These are phyloP conservation scores for Yamadazyma endophytica DNA, from an alignment of 805 yeast species.

Conservation along the genomic window DNA sequence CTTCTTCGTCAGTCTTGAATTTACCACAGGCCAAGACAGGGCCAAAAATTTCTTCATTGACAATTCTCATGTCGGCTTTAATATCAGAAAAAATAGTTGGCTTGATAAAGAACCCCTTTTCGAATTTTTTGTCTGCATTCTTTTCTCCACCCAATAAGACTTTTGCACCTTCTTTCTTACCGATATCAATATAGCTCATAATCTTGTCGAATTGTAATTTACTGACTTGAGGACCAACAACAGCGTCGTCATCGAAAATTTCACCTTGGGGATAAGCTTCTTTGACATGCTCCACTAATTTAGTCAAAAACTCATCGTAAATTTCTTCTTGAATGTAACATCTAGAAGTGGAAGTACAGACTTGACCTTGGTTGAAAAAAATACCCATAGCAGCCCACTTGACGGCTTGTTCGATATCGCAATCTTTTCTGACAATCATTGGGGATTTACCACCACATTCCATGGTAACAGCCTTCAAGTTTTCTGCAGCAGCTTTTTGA, in stretches of 20 bases:
- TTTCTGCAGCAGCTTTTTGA: constrained; percentile 56
- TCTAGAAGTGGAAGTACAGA: constrained; percentile 66
- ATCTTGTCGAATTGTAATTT: constrained; percentile 54
- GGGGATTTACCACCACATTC: constrained; percentile 78
- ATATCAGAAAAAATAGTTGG: constrained; percentile 79
- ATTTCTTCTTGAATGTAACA: constrained; percentile 53
- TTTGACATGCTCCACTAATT: constrained; percentile 43
- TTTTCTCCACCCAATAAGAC: constrained; percentile 39
- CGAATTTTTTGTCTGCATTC: constrained; percentile 33
- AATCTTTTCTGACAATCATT: constrained; percentile 57
- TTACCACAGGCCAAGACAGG: constrained; percentile 73
- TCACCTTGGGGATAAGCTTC: constrained; percentile 53
- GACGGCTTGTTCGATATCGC: constrained; percentile 60
- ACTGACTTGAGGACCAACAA: constrained; percentile 62
- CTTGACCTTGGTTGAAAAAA: constrained; percentile 63
- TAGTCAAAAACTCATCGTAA: constrained; percentile 48
- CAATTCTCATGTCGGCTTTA: constrained; percentile 58
- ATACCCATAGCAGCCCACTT: constrained; percentile 67
- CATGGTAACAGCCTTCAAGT: constrained; percentile 60
- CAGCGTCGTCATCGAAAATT: constrained; percentile 43
- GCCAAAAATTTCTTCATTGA: constrained; percentile 82
- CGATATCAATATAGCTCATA: constrained; percentile 36
- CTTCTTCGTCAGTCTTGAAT: constrained; percentile 68
- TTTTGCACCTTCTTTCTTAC: constrained; percentile 42
- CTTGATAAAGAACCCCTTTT: constrained; percentile 61